These are phyloP conservation scores for Naganishia vishniacii DNA, from an alignment of 768 basidiomycete genomes.

Conservation along the genomic window DNA sequence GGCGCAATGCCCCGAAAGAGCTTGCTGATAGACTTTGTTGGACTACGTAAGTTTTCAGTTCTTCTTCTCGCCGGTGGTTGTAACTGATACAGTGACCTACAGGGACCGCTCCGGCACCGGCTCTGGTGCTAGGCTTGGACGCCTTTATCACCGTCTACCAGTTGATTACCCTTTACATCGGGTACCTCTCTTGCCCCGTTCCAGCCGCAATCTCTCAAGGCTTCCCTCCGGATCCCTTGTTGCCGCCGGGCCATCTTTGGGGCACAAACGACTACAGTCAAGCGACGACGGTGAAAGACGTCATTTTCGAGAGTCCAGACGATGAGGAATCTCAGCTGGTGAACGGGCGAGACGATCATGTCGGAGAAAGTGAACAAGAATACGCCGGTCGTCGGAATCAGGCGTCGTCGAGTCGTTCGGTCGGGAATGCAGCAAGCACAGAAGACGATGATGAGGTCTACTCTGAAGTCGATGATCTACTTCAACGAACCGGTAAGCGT, in stretches of 20 bases:
- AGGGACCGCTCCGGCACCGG: background rate
- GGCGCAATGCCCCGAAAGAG: slow-evolving; percentile 9
- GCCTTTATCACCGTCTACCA: slow-evolving; percentile 20
- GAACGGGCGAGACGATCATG: background rate
- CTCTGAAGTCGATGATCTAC: slow-evolving; percentile 10
- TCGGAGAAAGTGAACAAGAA: background rate
- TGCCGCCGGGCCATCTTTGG: background rate
- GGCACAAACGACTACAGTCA: background rate
- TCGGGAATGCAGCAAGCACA: background rate
- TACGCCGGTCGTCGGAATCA: background rate
- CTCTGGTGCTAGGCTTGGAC: slow-evolving; percentile 1
- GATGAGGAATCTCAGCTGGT: slow-evolving; percentile 12
- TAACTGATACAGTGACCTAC: background rate
- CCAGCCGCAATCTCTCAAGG: background rate
- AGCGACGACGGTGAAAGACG: background rate
- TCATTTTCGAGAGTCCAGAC: slow-evolving; percentile 14
- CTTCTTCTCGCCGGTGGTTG: background rate
- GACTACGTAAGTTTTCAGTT: background rate
- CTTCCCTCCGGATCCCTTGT: slow-evolving; percentile 5
- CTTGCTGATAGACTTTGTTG: slow-evolving; percentile 18
- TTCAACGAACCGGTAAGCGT: slow-evolving; percentile 3
- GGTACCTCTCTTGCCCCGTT: slow-evolving; percentile 11
- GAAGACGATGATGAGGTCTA: background rate
- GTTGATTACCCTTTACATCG: slow-evolving; percentile 20
- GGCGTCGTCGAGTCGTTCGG: background rate